These are phyloP conservation scores for Colletotrichum spinosum DNA, from an alignment of 2,329 filamentous ascomycete genomes.

Conservation along the genomic window DNA sequence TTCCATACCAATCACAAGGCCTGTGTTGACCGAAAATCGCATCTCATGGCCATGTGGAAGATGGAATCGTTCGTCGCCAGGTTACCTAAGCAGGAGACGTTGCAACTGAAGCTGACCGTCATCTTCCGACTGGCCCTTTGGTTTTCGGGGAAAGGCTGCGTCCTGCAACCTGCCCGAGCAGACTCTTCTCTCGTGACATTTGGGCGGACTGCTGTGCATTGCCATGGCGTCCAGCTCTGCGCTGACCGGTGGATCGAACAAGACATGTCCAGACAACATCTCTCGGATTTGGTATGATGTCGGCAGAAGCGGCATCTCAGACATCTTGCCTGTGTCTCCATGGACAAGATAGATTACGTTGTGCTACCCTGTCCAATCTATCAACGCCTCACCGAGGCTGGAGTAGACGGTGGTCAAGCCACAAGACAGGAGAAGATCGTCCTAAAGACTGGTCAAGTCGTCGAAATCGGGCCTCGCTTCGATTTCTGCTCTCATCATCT, in stretches of 20 bases:
- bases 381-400: too few species aligned
- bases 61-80: not conserved
- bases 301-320: too few species aligned
- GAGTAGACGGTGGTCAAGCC: too few species aligned
- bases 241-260: too few species aligned
- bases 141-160: not conserved
- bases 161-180: not conserved
- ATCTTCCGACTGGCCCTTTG: not conserved
- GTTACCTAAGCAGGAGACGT: conserved; percentile 15
- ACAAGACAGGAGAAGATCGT: too few species aligned
- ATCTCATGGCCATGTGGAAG: not conserved
- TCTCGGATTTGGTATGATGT: too few species aligned
- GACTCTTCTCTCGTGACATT: not conserved
- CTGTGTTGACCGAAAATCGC: conserved; percentile 16
- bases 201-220: too few species aligned
- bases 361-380: not conserved
- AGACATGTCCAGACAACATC: too few species aligned
- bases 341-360: not conserved
- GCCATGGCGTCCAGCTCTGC: too few species aligned
- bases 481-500: not conserved
- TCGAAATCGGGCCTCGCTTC: not conserved
- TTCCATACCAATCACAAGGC: conserved; percentile 20
- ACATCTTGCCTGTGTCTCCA: not conserved
- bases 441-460: too few species aligned
- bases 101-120: conserved; percentile 10